Percentiles rank a stretch among this genome's conserved stretches.
These are phyloP conservation scores for Kodamaea hsintzibuensis DNA, from an alignment of 805 yeast species.

Conservation along the genomic window DNA sequence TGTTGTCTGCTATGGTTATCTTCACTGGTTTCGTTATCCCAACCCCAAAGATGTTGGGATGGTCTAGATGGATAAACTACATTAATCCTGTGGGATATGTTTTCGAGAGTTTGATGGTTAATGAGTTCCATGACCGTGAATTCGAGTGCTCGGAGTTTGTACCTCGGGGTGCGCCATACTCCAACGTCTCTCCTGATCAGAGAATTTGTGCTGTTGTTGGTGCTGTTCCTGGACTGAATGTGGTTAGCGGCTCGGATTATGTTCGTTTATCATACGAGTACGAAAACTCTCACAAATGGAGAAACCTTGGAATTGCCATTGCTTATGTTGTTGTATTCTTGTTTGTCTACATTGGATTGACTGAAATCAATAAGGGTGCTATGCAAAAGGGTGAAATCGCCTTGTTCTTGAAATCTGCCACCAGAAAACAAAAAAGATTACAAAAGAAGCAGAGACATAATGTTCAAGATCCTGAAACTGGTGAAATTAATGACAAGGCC, in stretches of 20 bases:
- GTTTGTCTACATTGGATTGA: conserved; percentile 49
- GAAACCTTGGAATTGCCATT: conserved; percentile 61
- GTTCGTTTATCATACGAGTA: conserved; percentile 46
- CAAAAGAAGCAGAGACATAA: conserved; percentile 23
- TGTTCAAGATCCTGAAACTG: conserved; percentile 26
- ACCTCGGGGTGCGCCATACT: conserved; percentile 46
- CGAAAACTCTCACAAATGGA: conserved; percentile 53
- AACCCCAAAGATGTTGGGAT: conserved; percentile 49
- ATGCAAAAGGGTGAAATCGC: conserved; percentile 72
- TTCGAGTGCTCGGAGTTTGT: conserved; percentile 49
- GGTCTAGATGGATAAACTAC: conserved; percentile 55
- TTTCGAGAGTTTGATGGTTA: conserved; percentile 55
- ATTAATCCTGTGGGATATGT: conserved; percentile 44
- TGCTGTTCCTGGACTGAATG: conserved; percentile 20
- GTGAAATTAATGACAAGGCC: conserved; percentile 19
- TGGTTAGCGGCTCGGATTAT: conserved; percentile 28
- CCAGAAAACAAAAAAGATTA: conserved; percentile 48
- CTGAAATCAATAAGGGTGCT: conserved; percentile 62
- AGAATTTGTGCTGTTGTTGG: conserved; percentile 33
- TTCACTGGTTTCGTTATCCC: conserved; percentile 52
- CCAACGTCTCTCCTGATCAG: conserved; percentile 31
- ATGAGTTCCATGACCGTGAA: conserved; percentile 51
- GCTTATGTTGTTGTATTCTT: conserved; percentile 59
- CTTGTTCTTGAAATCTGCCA: conserved; percentile 53
- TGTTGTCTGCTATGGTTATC: conserved; percentile 54